Conservation (phyloP, 2,329 filamentous ascomycete genomes). For the Gnomoniopsis smithogilvyi region DNA sequence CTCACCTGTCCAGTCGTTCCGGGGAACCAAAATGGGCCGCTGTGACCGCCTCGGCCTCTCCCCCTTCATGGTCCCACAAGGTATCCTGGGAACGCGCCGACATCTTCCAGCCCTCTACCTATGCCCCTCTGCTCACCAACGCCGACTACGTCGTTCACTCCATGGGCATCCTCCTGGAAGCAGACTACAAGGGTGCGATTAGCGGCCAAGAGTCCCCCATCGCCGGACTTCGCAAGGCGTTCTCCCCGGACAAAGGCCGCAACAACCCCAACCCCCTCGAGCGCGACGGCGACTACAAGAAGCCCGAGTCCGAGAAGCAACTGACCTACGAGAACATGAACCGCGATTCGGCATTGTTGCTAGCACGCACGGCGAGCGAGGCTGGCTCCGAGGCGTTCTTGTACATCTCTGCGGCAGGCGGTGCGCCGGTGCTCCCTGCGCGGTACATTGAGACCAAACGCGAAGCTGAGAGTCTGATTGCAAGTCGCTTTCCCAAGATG, state of each 20-base stretch:
- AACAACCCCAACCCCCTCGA: slow-evolving; percentile 66
- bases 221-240: slow-evolving; percentile 73
- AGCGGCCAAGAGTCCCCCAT: slow-evolving; percentile 81
- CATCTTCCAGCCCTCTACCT: slow-evolving; percentile 78
- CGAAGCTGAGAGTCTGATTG: slow-evolving; percentile 78
- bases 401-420: slow-evolving; percentile 85
- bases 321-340: slow-evolving; percentile 98
- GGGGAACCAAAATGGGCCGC: slow-evolving; percentile 83
- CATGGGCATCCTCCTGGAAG: slow-evolving; percentile 94
- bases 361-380: slow-evolving; percentile 72
- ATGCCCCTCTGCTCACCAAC: slow-evolving; percentile 69
- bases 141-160: slow-evolving; percentile 88
- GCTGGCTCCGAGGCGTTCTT: slow-evolving; percentile 65
- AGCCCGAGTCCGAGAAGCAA: slow-evolving; percentile 67
- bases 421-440: slow-evolving; percentile 76
- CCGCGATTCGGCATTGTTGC: slow-evolving; percentile 77
- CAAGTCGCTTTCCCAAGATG: slow-evolving; percentile 69
- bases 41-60: slow-evolving; percentile 65
- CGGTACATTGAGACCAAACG: slow-evolving; percentile 91
- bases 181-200: slow-evolving; percentile 93
- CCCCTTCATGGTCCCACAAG: slow-evolving; percentile 76
- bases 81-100: slow-evolving; percentile 89
- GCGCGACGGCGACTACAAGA: slow-evolving; percentile 55
- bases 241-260: slow-evolving; percentile 62
- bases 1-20: slow-evolving; percentile 63